Evolutionary conservation across 257 asterid genomes (phyloP).

Genomic region (Solanum acaule): DNA sequence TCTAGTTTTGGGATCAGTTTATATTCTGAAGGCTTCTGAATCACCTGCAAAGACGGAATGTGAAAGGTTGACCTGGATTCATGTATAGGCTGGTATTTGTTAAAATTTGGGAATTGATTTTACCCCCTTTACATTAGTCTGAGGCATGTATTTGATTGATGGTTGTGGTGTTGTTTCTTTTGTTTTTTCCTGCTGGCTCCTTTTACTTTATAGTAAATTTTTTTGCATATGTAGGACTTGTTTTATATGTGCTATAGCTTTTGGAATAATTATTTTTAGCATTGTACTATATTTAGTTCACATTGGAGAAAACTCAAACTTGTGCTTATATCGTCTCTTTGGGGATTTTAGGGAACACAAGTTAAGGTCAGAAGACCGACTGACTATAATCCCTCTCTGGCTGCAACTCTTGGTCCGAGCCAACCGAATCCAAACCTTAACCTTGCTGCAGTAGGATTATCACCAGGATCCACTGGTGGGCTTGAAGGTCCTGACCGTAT

Average conservation of each 20-base stretch:
- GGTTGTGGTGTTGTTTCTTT: background rate
- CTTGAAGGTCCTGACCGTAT: slow-evolving; percentile 97
- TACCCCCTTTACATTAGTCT: background rate
- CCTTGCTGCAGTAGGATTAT: slow-evolving; percentile 86
- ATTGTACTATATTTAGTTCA: background rate
- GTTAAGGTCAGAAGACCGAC: slow-evolving; percentile 98
- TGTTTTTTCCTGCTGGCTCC: background rate
- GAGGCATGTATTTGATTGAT: background rate
- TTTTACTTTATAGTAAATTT: background rate
- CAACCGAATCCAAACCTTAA: slow-evolving; percentile 83
- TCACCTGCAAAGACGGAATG: background rate
- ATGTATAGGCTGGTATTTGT: background rate
- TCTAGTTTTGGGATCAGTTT: background rate
- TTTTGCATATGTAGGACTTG: background rate
- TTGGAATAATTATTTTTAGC: background rate
- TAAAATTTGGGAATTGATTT: background rate
- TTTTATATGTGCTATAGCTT: background rate
- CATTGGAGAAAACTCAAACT: background rate
- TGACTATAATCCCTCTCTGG: slow-evolving; percentile 92
- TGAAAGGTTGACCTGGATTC: background rate
- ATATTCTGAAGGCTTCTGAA: background rate
- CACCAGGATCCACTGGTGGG: slow-evolving; percentile 91
- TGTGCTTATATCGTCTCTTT: background rate
- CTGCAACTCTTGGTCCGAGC: slow-evolving; percentile 98
- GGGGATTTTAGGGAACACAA: slow-evolving; percentile 69